Evolutionary conservation across 2,329 filamentous ascomycete genomes (phyloP).

Genomic region (Gnomoniopsis smithogilvyi): DNA sequence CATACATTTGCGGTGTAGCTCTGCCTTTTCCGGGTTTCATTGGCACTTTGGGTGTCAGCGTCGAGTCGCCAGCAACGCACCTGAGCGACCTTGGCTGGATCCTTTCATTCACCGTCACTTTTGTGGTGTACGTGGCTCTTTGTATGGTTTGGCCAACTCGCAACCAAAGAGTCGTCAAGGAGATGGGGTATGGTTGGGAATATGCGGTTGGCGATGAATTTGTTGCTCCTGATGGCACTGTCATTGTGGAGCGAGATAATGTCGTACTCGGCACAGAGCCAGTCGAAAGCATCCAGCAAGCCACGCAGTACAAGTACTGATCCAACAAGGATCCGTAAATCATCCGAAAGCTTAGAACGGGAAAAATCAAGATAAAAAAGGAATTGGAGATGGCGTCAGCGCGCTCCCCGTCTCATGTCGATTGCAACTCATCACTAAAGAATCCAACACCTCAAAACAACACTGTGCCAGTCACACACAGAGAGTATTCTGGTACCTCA

Average conservation of each 20-base stretch:
- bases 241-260: constrained; percentile 6
- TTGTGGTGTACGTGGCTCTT: constrained; percentile 30
- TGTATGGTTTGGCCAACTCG: constrained; percentile 29
- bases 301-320: constrained; percentile 6
- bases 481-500: too few species aligned
- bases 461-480: too few species aligned
- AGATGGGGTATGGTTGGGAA: constrained; percentile 10
- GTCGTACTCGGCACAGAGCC: constrained; percentile 3
- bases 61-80: constrained; percentile 27
- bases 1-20: constrained; percentile 30
- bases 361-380: not conserved
- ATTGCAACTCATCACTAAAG: too few species aligned
- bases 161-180: constrained; percentile 8
- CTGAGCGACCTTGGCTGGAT: constrained; percentile 33
- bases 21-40: constrained; percentile 33
- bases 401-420: not conserved
- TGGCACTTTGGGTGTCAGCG: constrained; percentile 29
- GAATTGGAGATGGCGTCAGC: not conserved
- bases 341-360: not conserved
- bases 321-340: not conserved
- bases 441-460: too few species aligned
- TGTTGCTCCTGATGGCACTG: constrained; percentile 10
- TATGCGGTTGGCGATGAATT: constrained; percentile 11
- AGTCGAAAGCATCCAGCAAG: not conserved
- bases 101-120: constrained; percentile 29